Evolutionary conservation across 768 basidiomycete genomes (phyloP), one percentile per base, ranked within the genome.

Genomic region (Rhodotorula toruloides): DNA sequence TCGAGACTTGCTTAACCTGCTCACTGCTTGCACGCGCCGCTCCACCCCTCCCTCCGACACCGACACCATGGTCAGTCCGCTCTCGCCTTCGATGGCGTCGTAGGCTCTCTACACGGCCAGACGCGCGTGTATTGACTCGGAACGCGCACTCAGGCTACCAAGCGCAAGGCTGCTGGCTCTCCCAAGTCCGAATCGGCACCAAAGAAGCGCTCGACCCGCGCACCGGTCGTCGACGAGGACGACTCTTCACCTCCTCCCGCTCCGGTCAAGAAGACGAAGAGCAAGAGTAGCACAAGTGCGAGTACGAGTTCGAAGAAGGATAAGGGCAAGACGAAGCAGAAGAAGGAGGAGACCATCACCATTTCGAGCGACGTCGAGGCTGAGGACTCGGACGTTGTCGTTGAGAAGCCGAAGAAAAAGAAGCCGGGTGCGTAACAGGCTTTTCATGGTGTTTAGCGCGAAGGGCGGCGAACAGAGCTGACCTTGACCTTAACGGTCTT

Each of bases 171-270:
- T 2, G 27, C 59, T 25, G 8, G 39, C 5, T 4, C 44, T 0
- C 6, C 56, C 34, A 36, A 47, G 9, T 21, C 49, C 46, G 50
- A 43, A 21, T 37, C 58, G 31, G 52, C 50, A 5, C 25, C 59
- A 4, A 61, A 61, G 43, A 61, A 61, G 52, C 52, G 64, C 58
- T 13, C 49, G 19, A 40, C 56, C 43, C 63, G n/a, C n/a, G 63
- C 44, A 27, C 56, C 47, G 16, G 25, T 43, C 40, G 13, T 40
- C 53, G 36, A 56, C 34, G 39, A 39, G 32, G 50, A 21, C 46
- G 46, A n/a, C 44, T 48, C 47, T 12, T 12, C 44, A n/a, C n/a
- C n/a, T n/a, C n/a, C n/a, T n/a, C 21, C 47, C 16, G 25, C 40
- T 48, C 42, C 58, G 31, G 43, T 34, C 55, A 34, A 29, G 27